A percentile compares a stretch with the other conserved stretches of the same genome.
Evolutionary conservation across 352 stramenopile genomes (phyloP).

Genomic region (Pythium utonaiense): DNA sequence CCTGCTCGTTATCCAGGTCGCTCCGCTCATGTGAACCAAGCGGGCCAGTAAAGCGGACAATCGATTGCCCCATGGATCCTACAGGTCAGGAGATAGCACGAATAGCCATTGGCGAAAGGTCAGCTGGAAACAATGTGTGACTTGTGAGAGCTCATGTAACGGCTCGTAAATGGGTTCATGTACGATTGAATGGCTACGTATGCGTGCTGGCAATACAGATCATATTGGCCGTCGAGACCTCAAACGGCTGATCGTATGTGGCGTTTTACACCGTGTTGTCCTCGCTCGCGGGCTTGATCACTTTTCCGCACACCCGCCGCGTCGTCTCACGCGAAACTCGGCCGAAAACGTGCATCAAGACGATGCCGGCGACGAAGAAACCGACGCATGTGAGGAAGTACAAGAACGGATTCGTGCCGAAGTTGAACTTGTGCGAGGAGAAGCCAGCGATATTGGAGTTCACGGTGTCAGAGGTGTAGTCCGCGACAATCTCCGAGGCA

Average conservation of each 20-base stretch:
- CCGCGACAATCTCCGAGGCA: constrained; percentile 23
- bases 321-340: constrained; percentile 21
- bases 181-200: neutral
- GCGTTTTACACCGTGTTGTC: neutral
- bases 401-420: constrained; percentile 27
- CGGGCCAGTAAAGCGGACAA: neutral
- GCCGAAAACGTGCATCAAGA: constrained; percentile 28
- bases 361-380: constrained; percentile 21
- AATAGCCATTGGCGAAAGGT: neutral
- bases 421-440: constrained; percentile 26
- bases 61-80: constrained; percentile 8
- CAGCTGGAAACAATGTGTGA: neutral
- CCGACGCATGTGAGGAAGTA: constrained; percentile 26
- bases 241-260: neutral
- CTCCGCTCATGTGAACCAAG: constrained; percentile 7
- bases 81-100: neutral
- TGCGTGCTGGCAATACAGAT: neutral
- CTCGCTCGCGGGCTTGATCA: constrained; percentile 14
- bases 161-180: neutral
- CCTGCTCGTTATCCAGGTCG: constrained; percentile 52
- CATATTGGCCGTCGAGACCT: neutral
- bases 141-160: constrained; percentile 1
- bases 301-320: constrained; percentile 17
- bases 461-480: constrained; percentile 21
- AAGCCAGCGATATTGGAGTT: constrained; percentile 20